These are phyloP conservation scores for Brassica carinata DNA, from an alignment of 345 rosid species.

Conservation along the genomic window DNA sequence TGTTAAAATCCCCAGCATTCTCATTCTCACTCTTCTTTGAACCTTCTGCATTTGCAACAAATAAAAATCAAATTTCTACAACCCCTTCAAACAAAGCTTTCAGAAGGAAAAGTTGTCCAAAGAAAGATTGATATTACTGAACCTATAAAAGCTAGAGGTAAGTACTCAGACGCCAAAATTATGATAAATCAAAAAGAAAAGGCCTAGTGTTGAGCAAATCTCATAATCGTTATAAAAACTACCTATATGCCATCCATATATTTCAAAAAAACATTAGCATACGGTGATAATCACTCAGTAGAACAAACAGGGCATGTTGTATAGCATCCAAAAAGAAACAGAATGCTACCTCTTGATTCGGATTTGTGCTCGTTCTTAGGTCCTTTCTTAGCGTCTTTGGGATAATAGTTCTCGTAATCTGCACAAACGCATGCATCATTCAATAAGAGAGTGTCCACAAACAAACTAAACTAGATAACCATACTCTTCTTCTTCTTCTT, in stretches of 20 bases:
- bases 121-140: no score
- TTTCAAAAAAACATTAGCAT: background rate
- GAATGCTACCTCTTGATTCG: constrained; percentile 60
- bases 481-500: constrained; percentile 49
- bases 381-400: constrained; percentile 45
- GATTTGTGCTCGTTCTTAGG: constrained; percentile 83
- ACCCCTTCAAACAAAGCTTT: background rate
- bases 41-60: constrained; percentile 60
- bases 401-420: constrained; percentile 86
- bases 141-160: no score
- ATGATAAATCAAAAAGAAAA: background rate
- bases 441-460: constrained; percentile 1
- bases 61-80: constrained; percentile 1
- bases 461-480: background rate
- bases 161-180: background rate
- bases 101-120: no score
- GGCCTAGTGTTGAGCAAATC: background rate
- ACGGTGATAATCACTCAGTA: background rate
- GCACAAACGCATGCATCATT: constrained; percentile 17
- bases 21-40: constrained; percentile 60
- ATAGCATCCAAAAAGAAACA: no score
- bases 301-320: background rate
- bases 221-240: background rate
- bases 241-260: background rate
- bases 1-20: constrained; percentile 50